These are phyloP conservation scores for Fusarium virguliforme DNA, from an alignment of 2,329 filamentous ascomycete genomes.

Conservation along the genomic window DNA sequence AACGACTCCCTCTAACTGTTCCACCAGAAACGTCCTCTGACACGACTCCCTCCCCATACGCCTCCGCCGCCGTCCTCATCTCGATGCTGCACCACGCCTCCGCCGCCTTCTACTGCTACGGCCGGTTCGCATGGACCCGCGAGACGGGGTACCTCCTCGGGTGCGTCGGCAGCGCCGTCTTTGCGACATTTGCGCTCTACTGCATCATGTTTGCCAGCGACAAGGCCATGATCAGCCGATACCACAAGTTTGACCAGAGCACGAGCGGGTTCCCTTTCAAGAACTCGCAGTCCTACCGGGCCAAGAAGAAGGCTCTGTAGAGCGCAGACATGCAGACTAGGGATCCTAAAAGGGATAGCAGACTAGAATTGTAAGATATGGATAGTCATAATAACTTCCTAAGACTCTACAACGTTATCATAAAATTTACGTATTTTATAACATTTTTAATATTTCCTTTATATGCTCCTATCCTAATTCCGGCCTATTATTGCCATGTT, in stretches of 20 bases:
- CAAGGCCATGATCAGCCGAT: constrained; percentile 57
- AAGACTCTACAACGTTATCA: too few species aligned
- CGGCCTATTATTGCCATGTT: too few species aligned
- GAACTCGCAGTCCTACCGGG: constrained; percentile 57
- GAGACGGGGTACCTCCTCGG: constrained; percentile 75
- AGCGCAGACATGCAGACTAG: too few species aligned
- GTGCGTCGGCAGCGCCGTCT: constrained; percentile 68
- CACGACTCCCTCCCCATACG: constrained; percentile 72
- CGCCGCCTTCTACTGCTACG: constrained; percentile 78
- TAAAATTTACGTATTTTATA: too few species aligned
- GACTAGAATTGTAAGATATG: too few species aligned
- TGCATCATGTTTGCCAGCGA: constrained; percentile 59
- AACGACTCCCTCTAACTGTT: constrained; percentile 5
- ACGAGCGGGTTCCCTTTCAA: constrained; percentile 60
- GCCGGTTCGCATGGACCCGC: constrained; percentile 71
- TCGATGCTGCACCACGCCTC: constrained; percentile 77
- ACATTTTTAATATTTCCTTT: too few species aligned
- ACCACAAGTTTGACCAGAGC: constrained; percentile 58
- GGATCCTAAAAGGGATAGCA: too few species aligned
- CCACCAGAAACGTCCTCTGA: constrained; percentile 41
- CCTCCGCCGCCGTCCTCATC: constrained; percentile 76
- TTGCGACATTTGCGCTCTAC: constrained; percentile 70
- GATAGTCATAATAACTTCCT: too few species aligned
- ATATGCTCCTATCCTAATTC: too few species aligned
- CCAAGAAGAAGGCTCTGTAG: constrained; percentile 59